phyloP scores from a whole-genome alignment of 495 filamentous ascomycete genomes.

The Penicillium diatomitis region DNA sequence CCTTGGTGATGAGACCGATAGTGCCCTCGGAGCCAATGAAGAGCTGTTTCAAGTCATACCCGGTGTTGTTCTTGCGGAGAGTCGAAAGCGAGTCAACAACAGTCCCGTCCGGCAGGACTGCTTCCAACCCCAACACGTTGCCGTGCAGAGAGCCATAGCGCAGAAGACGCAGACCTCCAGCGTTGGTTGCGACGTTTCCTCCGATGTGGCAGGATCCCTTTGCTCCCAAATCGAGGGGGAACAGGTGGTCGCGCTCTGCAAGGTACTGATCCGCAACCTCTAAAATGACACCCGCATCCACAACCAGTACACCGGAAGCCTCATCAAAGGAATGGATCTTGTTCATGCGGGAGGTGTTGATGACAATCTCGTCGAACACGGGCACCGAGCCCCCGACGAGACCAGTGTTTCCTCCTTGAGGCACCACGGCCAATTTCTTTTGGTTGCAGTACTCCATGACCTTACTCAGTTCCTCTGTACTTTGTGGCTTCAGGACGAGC shows the following conservation, averaged over 20 bases:
- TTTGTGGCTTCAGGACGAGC: constrained; percentile 76
- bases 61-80: constrained; percentile 95
- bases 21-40: constrained; percentile 95
- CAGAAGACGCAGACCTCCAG: constrained; percentile 80
- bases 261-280: constrained; percentile 81
- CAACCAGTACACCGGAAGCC: constrained; percentile 82
- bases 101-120: constrained; percentile 84
- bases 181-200: constrained; percentile 97
- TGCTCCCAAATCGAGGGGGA: constrained; percentile 90
- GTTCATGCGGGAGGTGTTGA: constrained; percentile 84
- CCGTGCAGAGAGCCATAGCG: constrained; percentile 93
- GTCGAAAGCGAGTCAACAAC: constrained; percentile 79
- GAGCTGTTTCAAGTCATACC: constrained; percentile 95
- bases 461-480: constrained; percentile 76
- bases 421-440: constrained; percentile 84
- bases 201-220: constrained; percentile 97
- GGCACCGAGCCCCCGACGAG: constrained; percentile 91
- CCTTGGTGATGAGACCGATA: constrained; percentile 82
- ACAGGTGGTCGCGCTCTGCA: constrained; percentile 69
- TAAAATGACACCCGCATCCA: constrained; percentile 82
- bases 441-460: constrained; percentile 91
- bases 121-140: constrained; percentile 84
- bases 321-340: constrained; percentile 84
- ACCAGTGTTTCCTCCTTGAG: constrained; percentile 94
- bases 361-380: constrained; percentile 94